phyloP scores from a whole-genome alignment of 495 filamentous ascomycete genomes.

The Aspergillus nanangensis region DNA sequence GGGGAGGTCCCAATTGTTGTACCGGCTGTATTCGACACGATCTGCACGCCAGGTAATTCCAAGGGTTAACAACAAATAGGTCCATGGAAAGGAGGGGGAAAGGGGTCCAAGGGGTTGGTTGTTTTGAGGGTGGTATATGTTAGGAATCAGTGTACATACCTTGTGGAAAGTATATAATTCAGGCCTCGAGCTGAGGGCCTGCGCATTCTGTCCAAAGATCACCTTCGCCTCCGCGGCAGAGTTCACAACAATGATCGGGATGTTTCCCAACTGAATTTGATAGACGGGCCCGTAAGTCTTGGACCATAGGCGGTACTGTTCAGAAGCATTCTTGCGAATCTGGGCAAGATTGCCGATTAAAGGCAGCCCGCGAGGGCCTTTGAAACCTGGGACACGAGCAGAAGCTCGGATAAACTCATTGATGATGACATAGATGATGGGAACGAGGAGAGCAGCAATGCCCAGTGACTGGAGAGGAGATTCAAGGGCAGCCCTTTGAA shows the following conservation, averaged over 20 bases:
- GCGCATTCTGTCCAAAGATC: slow-evolving; percentile 55
- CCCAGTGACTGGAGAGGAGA: slow-evolving; percentile 26
- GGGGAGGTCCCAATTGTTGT: slow-evolving; percentile 63
- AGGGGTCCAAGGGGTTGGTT: too few species aligned
- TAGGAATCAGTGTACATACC: too few species aligned
- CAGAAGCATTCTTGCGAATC: slow-evolving; percentile 54
- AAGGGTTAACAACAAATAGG: background rate
- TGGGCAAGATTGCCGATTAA: slow-evolving; percentile 61
- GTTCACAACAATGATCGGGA: slow-evolving; percentile 58
- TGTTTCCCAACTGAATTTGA: slow-evolving; percentile 61
- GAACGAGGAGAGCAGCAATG: slow-evolving; percentile 20
- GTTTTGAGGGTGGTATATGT: too few species aligned
- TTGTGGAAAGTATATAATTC: slow-evolving; percentile 65
- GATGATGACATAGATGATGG: slow-evolving; percentile 41
- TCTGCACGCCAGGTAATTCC: slow-evolving; percentile 24
- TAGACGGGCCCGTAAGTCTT: slow-evolving; percentile 56
- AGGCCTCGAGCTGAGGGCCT: slow-evolving; percentile 55
- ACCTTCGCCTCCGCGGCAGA: slow-evolving; percentile 51
- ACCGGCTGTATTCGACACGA: slow-evolving; percentile 59
- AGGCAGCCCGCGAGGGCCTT: slow-evolving; percentile 52
- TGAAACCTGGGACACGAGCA: slow-evolving; percentile 46
- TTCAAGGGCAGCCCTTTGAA: slow-evolving; percentile 19
- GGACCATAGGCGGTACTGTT: slow-evolving; percentile 57
- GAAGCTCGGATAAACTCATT: slow-evolving; percentile 50
- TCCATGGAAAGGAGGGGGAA: background rate